phyloP scores from a whole-genome alignment of 768 basidiomycete genomes.

The Hemileccinum impolitum region DNA sequence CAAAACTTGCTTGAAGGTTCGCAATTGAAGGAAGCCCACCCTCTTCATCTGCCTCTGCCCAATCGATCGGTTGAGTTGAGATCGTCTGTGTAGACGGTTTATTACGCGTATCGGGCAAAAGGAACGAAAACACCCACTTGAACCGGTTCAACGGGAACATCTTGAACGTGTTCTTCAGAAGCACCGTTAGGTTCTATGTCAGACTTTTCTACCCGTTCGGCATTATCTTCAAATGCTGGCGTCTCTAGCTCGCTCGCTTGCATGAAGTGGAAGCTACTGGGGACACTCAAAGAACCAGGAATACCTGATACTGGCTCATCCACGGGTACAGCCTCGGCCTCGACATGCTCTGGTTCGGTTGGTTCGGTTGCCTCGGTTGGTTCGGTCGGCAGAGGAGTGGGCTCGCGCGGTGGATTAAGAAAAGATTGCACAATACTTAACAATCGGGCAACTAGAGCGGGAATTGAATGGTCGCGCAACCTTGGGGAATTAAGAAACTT shows the following conservation, averaged over 20 bases:
- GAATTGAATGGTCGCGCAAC: slow-evolving; percentile 6
- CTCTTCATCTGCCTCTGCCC: slow-evolving; percentile 77
- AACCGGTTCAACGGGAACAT: slow-evolving; percentile 13
- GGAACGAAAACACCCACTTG: slow-evolving; percentile 32
- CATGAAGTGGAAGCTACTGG: slow-evolving; percentile 74
- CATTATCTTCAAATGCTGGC: slow-evolving; percentile 46
- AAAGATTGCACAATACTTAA: slow-evolving; percentile 53
- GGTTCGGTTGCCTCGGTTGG: no score
- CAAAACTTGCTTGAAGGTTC: slow-evolving; percentile 72
- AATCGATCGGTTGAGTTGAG: slow-evolving; percentile 54
- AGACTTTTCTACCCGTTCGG: slow-evolving; percentile 55
- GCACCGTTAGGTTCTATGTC: slow-evolving; percentile 29
- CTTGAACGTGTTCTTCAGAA: slow-evolving; percentile 18
- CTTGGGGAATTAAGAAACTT: slow-evolving; percentile 20
- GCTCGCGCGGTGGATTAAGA: slow-evolving; percentile 44
- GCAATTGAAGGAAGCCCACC: slow-evolving; percentile 75
- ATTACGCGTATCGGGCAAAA: neutral
- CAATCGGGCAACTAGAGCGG: slow-evolving; percentile 55
- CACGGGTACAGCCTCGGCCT: slow-evolving; percentile 27
- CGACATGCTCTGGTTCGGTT: slow-evolving; percentile 2
- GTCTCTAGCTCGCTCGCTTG: slow-evolving; percentile 76
- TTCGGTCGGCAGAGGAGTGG: slow-evolving; percentile 30
- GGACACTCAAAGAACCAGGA: slow-evolving; percentile 35
- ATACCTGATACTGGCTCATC: slow-evolving; percentile 39
- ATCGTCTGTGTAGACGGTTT: slow-evolving; percentile 12